phyloP scores from a whole-genome alignment of 129 eudicot genomes.

The Cynara cardunculus region DNA sequence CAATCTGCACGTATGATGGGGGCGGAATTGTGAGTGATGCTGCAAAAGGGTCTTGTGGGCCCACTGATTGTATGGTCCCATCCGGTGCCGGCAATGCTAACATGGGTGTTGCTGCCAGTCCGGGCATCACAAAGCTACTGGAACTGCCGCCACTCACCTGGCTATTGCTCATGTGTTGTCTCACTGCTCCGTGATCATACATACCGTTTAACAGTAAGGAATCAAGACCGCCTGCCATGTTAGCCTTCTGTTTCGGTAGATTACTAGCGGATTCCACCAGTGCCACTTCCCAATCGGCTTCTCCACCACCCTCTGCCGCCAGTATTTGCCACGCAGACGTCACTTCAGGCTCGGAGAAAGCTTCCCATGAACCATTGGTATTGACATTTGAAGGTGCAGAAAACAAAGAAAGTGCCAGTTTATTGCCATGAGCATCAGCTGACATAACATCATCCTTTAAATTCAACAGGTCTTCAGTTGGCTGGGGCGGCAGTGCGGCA shows the following conservation, averaged over 20 bases:
- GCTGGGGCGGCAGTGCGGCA: constrained; percentile 16
- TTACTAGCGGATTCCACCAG: constrained; percentile 57
- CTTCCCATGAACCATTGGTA: constrained; percentile 48
- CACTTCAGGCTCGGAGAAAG: constrained; percentile 37
- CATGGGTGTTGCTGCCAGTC: constrained; percentile 37
- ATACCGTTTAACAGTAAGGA: constrained; percentile 56
- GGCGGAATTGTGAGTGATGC: constrained; percentile 55
- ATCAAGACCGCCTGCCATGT: constrained; percentile 62
- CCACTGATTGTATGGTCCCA: constrained; percentile 41
- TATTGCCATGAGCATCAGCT: constrained; percentile 51
- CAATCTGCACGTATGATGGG: constrained; percentile 61
- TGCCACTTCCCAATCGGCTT: constrained; percentile 61
- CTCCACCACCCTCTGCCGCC: constrained; percentile 45
- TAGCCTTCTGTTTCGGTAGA: constrained; percentile 46
- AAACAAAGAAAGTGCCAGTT: constrained; percentile 56
- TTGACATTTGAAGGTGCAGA: constrained; percentile 35
- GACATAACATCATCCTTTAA: constrained; percentile 47
- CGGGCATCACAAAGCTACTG: constrained; percentile 54
- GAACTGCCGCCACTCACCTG: constrained; percentile 53
- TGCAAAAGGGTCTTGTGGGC: constrained; percentile 63
- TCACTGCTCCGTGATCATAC: constrained; percentile 61
- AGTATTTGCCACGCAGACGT: constrained; percentile 55
- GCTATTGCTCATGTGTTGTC: constrained; percentile 41
- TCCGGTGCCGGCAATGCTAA: constrained; percentile 62
- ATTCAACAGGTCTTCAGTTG: constrained; percentile 49